Percentiles rank a stretch among this genome's conserved stretches.
Evolutionary conservation across 2,329 filamentous ascomycete species (phyloP).

Genomic region (Aspergillus amoenus): DNA sequence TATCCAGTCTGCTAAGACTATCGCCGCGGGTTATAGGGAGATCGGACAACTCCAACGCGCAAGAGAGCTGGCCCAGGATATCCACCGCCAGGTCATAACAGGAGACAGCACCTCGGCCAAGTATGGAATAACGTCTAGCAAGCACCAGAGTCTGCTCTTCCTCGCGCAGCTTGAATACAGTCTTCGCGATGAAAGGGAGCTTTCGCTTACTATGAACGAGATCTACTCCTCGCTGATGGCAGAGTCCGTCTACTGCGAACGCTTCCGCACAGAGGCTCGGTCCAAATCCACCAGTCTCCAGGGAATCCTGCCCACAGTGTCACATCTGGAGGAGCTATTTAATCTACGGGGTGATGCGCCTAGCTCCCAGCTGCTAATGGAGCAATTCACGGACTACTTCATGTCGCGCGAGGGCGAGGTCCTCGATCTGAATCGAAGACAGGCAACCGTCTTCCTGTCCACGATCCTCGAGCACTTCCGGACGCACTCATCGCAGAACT

Average conservation of each 20-base stretch:
- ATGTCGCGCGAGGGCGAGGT: slow-evolving; percentile 29
- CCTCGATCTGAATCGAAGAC: slow-evolving; percentile 16
- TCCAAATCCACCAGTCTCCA: slow-evolving; percentile 41
- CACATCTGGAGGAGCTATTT: slow-evolving; percentile 36
- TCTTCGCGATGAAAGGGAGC: slow-evolving; percentile 20
- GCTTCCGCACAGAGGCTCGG: slow-evolving; percentile 37
- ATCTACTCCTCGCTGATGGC: slow-evolving; percentile 46
- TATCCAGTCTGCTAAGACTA: slow-evolving; percentile 33
- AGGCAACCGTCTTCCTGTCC: slow-evolving; percentile 31
- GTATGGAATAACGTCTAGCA: slow-evolving; percentile 33
- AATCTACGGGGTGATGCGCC: slow-evolving; percentile 23
- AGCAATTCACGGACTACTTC: slow-evolving; percentile 35
- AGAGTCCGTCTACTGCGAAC: slow-evolving; percentile 42
- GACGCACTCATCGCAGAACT: slow-evolving; percentile 32
- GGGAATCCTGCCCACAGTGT: slow-evolving; percentile 33
- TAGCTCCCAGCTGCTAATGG: slow-evolving; percentile 25
- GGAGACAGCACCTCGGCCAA: slow-evolving; percentile 34
- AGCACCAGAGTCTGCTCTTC: slow-evolving; percentile 42
- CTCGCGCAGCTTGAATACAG: slow-evolving; percentile 48
- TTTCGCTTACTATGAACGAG: slow-evolving; percentile 39
- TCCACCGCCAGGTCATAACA: slow-evolving; percentile 40
- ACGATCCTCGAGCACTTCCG: slow-evolving; percentile 36
- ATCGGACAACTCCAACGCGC: slow-evolving; percentile 31
- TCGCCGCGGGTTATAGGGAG: slow-evolving; percentile 37
- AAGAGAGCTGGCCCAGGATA: slow-evolving; percentile 32